Evolutionary conservation across 2,329 filamentous ascomycete species (phyloP).

Genomic region (Biscogniauxia mediterranea): DNA sequence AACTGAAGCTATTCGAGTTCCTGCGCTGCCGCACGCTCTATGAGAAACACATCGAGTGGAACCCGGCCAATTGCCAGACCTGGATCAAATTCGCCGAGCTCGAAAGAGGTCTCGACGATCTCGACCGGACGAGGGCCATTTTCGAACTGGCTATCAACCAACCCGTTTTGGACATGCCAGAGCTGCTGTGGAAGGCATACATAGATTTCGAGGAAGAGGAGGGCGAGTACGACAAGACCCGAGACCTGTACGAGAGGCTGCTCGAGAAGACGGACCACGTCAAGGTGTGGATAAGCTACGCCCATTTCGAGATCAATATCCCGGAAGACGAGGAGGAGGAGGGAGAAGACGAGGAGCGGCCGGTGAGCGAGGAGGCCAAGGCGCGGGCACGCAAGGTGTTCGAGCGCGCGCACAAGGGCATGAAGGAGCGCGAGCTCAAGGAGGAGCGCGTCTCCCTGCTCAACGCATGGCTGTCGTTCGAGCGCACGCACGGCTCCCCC

Average conservation of each 20-base stretch:
- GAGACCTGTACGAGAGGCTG: conserved; percentile 83
- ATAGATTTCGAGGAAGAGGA: conserved; percentile 99
- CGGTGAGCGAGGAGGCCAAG: conserved; percentile 81
- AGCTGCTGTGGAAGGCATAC: conserved; percentile 95
- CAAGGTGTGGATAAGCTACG: conserved; percentile 98
- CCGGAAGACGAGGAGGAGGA: conserved; percentile 69
- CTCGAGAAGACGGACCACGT: conserved; percentile 95
- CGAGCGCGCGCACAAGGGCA: conserved; percentile 76
- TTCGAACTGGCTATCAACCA: conserved; percentile 88
- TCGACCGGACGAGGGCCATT: conserved; percentile 83
- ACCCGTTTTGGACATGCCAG: conserved; percentile 88
- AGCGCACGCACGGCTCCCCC: conserved; percentile 74
- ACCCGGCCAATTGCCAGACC: conserved; percentile 82
- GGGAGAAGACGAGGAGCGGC: conserved; percentile 62
- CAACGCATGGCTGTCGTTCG: conserved; percentile 90
- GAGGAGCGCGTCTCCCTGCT: conserved; percentile 91
- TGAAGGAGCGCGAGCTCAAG: conserved; percentile 88
- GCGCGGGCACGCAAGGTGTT: conserved; percentile 79
- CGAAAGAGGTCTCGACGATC: conserved; percentile 85
- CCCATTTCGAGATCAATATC: conserved; percentile 96
- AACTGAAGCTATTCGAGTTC: conserved; percentile 93
- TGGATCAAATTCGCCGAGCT: conserved; percentile 97
- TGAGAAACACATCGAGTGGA: conserved; percentile 92
- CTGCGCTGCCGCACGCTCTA: conserved; percentile 86
- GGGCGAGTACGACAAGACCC: conserved; percentile 80